phyloP scores from a whole-genome alignment of 768 basidiomycete genomes.

The Rhizopogon vesiculosus region DNA sequence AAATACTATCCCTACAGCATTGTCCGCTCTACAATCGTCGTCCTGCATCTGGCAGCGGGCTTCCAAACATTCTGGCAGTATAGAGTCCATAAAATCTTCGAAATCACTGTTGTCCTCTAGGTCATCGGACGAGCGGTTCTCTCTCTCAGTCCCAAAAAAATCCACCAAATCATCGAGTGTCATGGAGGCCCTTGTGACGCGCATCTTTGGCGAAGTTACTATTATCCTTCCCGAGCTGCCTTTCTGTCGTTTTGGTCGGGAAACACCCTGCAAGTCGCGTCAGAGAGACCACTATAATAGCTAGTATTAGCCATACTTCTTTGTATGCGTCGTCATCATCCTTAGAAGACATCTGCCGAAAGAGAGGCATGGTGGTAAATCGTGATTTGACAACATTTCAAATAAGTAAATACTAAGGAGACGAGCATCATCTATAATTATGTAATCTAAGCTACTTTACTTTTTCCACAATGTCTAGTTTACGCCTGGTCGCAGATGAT shows the following conservation, averaged over 20 bases:
- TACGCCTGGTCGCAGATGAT: too few species aligned
- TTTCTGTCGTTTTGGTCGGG: slow-evolving; percentile 23
- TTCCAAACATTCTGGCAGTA: slow-evolving; percentile 31
- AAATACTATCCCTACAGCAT: not conserved
- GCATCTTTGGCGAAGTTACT: not conserved
- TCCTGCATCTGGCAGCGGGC: slow-evolving; percentile 12
- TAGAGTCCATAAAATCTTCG: slow-evolving; percentile 26
- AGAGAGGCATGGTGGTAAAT: not conserved
- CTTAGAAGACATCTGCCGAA: slow-evolving; percentile 10
- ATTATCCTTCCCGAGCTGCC: slow-evolving; percentile 14
- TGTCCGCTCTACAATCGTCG: not conserved
- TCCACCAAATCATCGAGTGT: slow-evolving; percentile 15
- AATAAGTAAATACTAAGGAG: too few species aligned
- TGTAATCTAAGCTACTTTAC: not conserved
- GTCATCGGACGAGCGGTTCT: not conserved
- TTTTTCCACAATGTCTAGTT: too few species aligned
- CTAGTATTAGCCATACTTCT: slow-evolving; percentile 9
- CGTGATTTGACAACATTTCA: not conserved
- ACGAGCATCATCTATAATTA: not conserved
- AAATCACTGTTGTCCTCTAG: slow-evolving; percentile 15
- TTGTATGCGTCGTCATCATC: slow-evolving; percentile 16
- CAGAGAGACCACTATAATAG: not conserved
- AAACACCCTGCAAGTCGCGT: not conserved
- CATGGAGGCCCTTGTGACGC: slow-evolving; percentile 12
- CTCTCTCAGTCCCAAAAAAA: slow-evolving; percentile 11